Evolutionary conservation across 73 alveolate genomes (phyloP).

Genomic region (Durusdinium trenchii): DNA sequence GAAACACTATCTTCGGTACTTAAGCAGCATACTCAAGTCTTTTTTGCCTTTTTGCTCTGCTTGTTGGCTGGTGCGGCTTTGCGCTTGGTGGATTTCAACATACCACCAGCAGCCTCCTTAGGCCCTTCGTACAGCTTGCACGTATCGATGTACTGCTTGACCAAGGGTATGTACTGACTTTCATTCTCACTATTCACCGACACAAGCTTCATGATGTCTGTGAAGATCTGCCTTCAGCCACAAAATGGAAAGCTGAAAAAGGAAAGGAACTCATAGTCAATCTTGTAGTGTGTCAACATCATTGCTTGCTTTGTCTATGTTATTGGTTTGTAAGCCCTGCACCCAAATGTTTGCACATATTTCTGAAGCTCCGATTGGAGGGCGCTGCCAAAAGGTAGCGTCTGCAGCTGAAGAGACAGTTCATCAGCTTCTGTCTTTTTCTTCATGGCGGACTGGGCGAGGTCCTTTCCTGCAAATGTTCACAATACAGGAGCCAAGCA

Average conservation of each 20-base stretch:
- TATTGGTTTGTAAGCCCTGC: no score
- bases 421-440: conserved; percentile 15
- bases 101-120: background rate
- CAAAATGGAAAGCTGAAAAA: no score
- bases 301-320: no score
- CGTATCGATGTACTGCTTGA: background rate
- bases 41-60: no score
- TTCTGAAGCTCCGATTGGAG: background rate
- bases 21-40: no score
- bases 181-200: background rate
- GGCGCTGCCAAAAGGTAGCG: background rate
- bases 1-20: no score
- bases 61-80: no score
- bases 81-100: background rate
- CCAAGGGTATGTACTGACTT: background rate
- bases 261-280: no score
- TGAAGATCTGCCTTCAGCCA: background rate
- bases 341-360: background rate
- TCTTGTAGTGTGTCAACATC: no score
- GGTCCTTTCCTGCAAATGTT: no score
- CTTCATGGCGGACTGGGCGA: background rate
- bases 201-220: background rate
- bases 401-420: background rate
- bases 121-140: conserved; percentile 26
- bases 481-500: no score